Evolutionary conservation across 1,284 basidiomycete species (phyloP).

Genomic region (Blastosporella zonata): DNA sequence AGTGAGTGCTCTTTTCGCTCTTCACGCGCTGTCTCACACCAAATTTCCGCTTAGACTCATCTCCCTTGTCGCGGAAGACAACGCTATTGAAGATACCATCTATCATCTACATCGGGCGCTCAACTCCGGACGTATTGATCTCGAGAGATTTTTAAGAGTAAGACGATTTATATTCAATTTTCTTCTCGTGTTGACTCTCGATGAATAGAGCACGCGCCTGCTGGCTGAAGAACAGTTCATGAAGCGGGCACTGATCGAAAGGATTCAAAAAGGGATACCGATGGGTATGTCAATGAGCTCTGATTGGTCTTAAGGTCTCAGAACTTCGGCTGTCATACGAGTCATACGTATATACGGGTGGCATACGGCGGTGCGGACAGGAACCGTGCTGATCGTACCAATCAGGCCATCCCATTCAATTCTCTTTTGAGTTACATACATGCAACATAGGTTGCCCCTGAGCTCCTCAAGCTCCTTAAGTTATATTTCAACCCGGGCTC

Average conservation of each 20-base stretch:
- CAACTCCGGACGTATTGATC: slow-evolving; percentile 88
- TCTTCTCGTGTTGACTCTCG: slow-evolving; percentile 19
- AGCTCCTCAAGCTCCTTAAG: slow-evolving; percentile 37
- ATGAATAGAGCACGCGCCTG: slow-evolving; percentile 71
- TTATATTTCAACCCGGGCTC: slow-evolving; percentile 24
- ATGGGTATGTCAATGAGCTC: slow-evolving; percentile 41
- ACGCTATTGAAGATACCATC: slow-evolving; percentile 96
- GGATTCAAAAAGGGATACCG: slow-evolving; percentile 73
- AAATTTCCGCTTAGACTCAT: slow-evolving; percentile 61
- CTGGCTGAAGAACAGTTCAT: slow-evolving; percentile 94
- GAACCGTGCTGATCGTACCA: slow-evolving; percentile 5
- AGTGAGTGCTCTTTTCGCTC: slow-evolving; percentile 55
- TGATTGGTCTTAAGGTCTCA: slow-evolving; percentile 31
- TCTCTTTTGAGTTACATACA: no score
- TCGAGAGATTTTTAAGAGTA: slow-evolving; percentile 89
- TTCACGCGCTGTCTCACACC: slow-evolving; percentile 13
- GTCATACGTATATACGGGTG: background rate
- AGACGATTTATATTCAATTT: slow-evolving; percentile 25
- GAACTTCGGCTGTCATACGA: slow-evolving; percentile 2
- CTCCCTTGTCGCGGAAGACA: slow-evolving; percentile 96
- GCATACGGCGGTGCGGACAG: background rate
- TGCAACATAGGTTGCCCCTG: slow-evolving; percentile 1
- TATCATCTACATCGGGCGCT: slow-evolving; percentile 95
- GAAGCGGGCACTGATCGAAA: slow-evolving; percentile 88
- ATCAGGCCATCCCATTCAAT: slow-evolving; percentile 12